Evolutionary conservation across 2,329 filamentous ascomycete genomes (phyloP).

Genomic region (Fusarium albosuccineum): DNA sequence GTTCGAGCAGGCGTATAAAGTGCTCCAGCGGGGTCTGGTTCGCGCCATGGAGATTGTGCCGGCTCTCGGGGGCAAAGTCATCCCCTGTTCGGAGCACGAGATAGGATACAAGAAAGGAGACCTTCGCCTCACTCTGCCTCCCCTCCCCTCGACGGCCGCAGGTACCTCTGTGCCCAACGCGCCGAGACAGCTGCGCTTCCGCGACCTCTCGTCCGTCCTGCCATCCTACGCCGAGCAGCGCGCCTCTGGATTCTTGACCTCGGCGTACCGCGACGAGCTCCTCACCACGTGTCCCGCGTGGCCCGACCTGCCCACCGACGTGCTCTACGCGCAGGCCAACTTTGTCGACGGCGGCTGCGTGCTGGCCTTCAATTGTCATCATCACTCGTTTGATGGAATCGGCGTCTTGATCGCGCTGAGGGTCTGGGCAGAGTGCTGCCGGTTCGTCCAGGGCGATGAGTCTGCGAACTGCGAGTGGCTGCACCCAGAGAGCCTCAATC

Average conservation of each 20-base stretch:
- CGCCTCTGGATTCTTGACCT: conserved; percentile 44
- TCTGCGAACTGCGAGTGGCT: conserved; percentile 46
- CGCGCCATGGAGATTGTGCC: conserved; percentile 53
- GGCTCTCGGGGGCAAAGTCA: conserved; percentile 54
- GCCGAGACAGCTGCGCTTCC: conserved; percentile 38
- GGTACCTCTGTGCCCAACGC: not conserved
- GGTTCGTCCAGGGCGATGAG: conserved; percentile 44
- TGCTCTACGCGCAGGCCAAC: conserved; percentile 49
- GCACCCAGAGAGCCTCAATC: conserved; percentile 50
- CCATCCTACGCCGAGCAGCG: conserved; percentile 46
- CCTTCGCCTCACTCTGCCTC: conserved; percentile 39
- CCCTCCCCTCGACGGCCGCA: conserved; percentile 15
- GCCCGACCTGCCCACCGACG: conserved; percentile 45
- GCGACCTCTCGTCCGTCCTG: conserved; percentile 44
- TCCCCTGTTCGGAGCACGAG: conserved; percentile 44
- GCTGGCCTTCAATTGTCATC: conserved; percentile 44
- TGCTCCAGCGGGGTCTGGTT: conserved; percentile 51
- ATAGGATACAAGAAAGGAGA: conserved; percentile 43
- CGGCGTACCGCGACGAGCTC: conserved; percentile 45
- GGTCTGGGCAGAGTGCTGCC: conserved; percentile 50
- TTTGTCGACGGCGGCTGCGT: conserved; percentile 50
- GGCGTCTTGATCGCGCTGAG: conserved; percentile 47
- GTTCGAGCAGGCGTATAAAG: conserved; percentile 48
- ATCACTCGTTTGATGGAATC: conserved; percentile 46
- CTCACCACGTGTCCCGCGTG: conserved; percentile 43